Evolutionary conservation across 2,329 filamentous ascomycete genomes (phyloP).

Genomic region (Trematosphaeria pertusa): DNA sequence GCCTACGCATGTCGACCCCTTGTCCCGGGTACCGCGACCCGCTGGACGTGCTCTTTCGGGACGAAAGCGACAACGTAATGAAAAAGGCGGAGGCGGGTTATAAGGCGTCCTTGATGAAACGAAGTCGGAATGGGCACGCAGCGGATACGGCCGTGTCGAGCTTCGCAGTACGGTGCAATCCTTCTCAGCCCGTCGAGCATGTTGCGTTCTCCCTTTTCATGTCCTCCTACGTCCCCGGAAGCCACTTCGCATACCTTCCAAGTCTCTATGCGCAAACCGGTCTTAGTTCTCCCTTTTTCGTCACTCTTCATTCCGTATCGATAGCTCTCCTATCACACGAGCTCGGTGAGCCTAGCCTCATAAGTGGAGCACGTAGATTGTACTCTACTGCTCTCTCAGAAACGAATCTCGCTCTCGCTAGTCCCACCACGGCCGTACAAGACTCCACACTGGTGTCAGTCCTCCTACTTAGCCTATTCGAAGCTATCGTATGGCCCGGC

Average conservation of each 20-base stretch:
- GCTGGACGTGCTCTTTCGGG: constrained; percentile 20
- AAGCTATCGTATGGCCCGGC: constrained; percentile 19
- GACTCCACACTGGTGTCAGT: constrained; percentile 23
- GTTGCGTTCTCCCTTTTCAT: constrained; percentile 22
- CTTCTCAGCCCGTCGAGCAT: constrained; percentile 6
- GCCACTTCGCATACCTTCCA: constrained; percentile 26
- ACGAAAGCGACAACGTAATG: constrained; percentile 18
- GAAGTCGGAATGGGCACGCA: neutral
- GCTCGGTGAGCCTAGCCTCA: constrained; percentile 5
- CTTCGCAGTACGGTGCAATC: neutral
- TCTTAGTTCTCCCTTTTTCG: neutral
- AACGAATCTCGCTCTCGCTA: constrained; percentile 18
- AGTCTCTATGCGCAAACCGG: constrained; percentile 3
- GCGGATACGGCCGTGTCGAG: neutral
- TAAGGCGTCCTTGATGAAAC: neutral
- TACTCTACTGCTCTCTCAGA: constrained; percentile 15
- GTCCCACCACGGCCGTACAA: constrained; percentile 5
- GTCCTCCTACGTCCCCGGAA: constrained; percentile 23
- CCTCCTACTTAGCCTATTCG: constrained; percentile 22
- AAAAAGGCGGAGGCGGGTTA: constrained; percentile 19
- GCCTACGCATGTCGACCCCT: constrained; percentile 15
- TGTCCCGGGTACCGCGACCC: constrained; percentile 25
- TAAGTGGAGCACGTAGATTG: constrained; percentile 12
- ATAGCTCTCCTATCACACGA: constrained; percentile 19
- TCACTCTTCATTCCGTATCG: constrained; percentile 17